Conservation (phyloP, 805 yeast genomes). For the Helenozyma baotianmanensis region DNA sequence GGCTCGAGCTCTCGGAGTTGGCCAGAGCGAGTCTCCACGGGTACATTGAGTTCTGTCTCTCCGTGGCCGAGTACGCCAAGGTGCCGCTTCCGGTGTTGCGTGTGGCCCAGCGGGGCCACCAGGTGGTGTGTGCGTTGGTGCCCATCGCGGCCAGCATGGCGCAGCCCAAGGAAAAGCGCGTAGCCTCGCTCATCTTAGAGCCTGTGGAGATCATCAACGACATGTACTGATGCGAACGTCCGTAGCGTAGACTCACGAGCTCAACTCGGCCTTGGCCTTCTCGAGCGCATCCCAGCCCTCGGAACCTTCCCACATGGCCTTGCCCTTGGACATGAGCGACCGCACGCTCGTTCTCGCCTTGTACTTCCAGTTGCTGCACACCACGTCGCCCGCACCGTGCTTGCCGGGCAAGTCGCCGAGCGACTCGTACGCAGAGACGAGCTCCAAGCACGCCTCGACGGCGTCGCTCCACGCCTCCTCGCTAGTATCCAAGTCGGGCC, state of each 20-base stretch:
- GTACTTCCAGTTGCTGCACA: constrained; percentile 89
- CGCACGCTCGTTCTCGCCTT: constrained; percentile 72
- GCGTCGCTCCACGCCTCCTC: constrained; percentile 72
- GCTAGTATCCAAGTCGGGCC: constrained; percentile 58
- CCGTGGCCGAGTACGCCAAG: too few species aligned
- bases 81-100: too few species aligned
- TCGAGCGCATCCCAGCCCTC: constrained; percentile 69
- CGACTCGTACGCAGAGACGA: constrained; percentile 81
- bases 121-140: too few species aligned
- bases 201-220: constrained; percentile 14
- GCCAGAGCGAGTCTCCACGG: constrained; percentile 10
- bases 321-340: constrained; percentile 75
- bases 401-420: constrained; percentile 82
- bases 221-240: constrained; percentile 5
- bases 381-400: constrained; percentile 75
- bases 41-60: constrained; percentile 1
- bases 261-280: constrained; percentile 45
- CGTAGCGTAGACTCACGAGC: too few species aligned
- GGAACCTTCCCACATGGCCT: constrained; percentile 71
- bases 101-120: too few species aligned
- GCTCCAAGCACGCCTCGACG: constrained; percentile 70
- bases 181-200: constrained; percentile 9
- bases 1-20: constrained; percentile 12
- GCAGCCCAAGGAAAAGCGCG: too few species aligned
- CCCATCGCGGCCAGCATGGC: too few species aligned